Percentiles rank a stretch among this genome's conserved stretches.
phyloP scores from a whole-genome alignment of 2,329 filamentous ascomycete genomes.

The Penicillium sp. region DNA sequence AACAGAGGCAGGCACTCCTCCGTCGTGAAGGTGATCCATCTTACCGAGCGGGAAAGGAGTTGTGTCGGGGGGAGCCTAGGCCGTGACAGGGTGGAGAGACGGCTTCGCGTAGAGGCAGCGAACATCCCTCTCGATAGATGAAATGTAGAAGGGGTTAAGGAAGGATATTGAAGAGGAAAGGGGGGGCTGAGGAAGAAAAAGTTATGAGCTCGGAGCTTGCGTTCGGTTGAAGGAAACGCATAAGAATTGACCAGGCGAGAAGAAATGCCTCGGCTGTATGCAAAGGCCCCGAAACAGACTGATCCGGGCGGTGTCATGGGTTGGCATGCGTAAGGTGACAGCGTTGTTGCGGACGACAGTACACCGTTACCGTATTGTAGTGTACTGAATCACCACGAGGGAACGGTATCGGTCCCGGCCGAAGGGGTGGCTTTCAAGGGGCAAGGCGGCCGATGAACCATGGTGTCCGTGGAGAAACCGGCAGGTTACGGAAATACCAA shows the following conservation, averaged over 20 bases:
- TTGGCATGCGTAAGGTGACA: slow-evolving; percentile 8
- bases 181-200: slow-evolving; percentile 6
- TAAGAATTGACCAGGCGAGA: slow-evolving; percentile 6
- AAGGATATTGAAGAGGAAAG: slow-evolving; percentile 5
- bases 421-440: neutral
- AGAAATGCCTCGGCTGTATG: slow-evolving; percentile 20
- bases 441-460: too few relatives aligned
- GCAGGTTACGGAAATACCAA: slow-evolving; percentile 1
- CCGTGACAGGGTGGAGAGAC: slow-evolving; percentile 38
- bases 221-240: slow-evolving; percentile 1
- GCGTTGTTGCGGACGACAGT: neutral
- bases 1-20: neutral
- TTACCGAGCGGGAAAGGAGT: slow-evolving; percentile 32
- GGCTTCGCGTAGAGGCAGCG: slow-evolving; percentile 39
- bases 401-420: slow-evolving; percentile 8
- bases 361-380: too few relatives aligned
- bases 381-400: slow-evolving; percentile 1
- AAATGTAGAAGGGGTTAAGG: neutral
- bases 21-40: slow-evolving; percentile 7
- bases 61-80: slow-evolving; percentile 31
- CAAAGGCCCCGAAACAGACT: slow-evolving; percentile 8
- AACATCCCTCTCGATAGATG: slow-evolving; percentile 36
- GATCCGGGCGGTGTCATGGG: slow-evolving; percentile 1
- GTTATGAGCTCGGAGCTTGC: slow-evolving; percentile 5
- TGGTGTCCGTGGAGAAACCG: neutral